phyloP scores from a whole-genome alignment of 2,329 filamentous ascomycete species.

The Fusarium xylarioides region DNA sequence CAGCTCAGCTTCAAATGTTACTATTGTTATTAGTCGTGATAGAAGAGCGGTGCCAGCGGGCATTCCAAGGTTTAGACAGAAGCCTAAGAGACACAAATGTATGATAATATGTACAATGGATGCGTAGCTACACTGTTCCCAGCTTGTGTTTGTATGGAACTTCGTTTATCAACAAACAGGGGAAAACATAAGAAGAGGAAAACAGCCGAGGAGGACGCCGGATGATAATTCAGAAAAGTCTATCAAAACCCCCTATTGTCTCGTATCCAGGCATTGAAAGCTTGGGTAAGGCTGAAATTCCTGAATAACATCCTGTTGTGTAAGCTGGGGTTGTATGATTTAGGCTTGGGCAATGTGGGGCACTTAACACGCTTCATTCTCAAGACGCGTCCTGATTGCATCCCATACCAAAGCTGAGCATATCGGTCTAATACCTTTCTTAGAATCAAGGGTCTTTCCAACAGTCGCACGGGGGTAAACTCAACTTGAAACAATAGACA shows the following conservation, averaged over 20 bases:
- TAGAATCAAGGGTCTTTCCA: not conserved
- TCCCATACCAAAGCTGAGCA: not conserved
- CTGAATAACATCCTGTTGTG: not conserved
- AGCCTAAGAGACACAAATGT: not conserved
- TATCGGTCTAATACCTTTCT: not conserved
- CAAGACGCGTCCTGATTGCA: constrained; percentile 30
- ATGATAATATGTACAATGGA: not conserved
- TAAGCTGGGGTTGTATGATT: not conserved
- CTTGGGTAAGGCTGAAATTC: not conserved
- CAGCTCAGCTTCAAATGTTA: constrained; percentile 33
- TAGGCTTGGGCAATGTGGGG: not conserved
- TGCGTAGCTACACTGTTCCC: not conserved
- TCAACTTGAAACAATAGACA: constrained; percentile 47
- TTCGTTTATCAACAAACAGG: not conserved
- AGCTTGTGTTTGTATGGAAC: not conserved
- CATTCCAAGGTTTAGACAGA: not conserved
- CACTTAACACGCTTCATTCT: constrained; percentile 36
- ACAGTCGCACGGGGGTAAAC: not conserved
- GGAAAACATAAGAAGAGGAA: not conserved
- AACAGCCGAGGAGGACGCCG: not conserved
- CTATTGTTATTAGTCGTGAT: constrained; percentile 9
- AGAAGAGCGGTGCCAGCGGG: not conserved
- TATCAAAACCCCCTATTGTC: not conserved
- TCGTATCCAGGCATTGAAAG: not conserved
- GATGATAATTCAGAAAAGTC: not conserved